Base-by-base conservation (phyloP, 1,284 basidiomycete species). In the Trametes polyzona region DNA sequence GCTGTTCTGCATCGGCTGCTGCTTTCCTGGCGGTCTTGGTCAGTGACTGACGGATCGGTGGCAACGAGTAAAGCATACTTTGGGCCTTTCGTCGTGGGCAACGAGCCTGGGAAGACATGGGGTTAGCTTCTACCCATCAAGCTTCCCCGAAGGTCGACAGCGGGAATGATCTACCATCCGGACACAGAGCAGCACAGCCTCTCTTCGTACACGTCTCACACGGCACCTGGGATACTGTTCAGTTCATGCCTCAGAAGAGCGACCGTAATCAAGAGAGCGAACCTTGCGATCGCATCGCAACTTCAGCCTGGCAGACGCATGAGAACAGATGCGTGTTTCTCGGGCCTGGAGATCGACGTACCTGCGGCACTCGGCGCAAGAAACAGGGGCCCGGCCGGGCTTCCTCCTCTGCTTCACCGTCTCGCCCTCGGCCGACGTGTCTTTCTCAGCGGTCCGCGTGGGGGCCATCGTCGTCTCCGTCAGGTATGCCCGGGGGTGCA, bases 361-460 rank as follows among this genome's bases (percentile, higher is more conserved):
- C 81, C 81, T 76, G 61, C 88, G 77, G 69, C 87, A 90, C 73
- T 90, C 87, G 6, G 87, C 86, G 66, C 88, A 90, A 17, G 85
- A 84, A 10, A 88, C 87, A 6, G 87, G 84, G 11, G 75, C 76
- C 24, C 82, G 69, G 16, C 80, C 80, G 6, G 80, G 80, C 52
- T 77, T 77, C 55, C 74, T 73, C 44, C 77, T 59, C 47, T 65
- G 69, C 47, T 66, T 69, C 2, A 14, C 21, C 12, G 54, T 58
- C 29, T 64, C 58, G 11, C 64, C 66, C 24, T 55, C 53, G 11
- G 27, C 40, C 21, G 37, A 29, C 40, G 63, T 49, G 21, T 65
- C 62, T 23, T 63, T 65, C 42, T 60, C 62, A 17, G 59, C 24
- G 11, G 50, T 51, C 24, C 55, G 55, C 12, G 57, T 54, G 19